Percentiles rank a stretch among this genome's conserved stretches.
These are phyloP conservation scores for Rubus parviflorus DNA, from an alignment of 306 rosid genomes.

Conservation along the genomic window DNA sequence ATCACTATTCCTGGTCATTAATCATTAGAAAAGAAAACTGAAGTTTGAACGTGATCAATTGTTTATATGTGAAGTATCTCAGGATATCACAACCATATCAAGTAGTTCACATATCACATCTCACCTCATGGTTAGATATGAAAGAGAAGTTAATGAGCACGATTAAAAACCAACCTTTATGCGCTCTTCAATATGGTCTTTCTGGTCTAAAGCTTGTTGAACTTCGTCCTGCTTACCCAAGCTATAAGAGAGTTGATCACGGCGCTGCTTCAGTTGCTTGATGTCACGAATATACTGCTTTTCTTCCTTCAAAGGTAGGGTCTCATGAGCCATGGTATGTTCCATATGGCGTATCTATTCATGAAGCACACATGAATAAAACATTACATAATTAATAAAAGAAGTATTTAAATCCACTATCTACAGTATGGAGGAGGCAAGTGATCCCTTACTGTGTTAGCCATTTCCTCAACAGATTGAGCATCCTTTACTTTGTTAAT, in stretches of 20 bases:
- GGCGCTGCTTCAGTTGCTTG: constrained; percentile 68
- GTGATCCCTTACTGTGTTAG: constrained; percentile 50
- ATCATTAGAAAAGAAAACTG: neutral
- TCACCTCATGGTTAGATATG: neutral
- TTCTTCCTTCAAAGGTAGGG: constrained; percentile 76
- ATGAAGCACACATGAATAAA: constrained; percentile 24
- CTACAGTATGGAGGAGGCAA: neutral
- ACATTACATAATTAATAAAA: constrained; percentile 15
- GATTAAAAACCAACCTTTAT: constrained; percentile 43
- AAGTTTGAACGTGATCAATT: neutral
- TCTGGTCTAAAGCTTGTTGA: constrained; percentile 53
- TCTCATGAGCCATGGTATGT: constrained; percentile 74
- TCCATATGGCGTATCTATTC: constrained; percentile 71
- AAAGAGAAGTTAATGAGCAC: constrained; percentile 9
- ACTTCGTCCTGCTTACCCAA: constrained; percentile 61
- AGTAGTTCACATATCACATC: neutral
- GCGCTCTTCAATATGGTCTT: constrained; percentile 60
- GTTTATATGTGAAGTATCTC: neutral
- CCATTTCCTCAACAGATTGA: constrained; percentile 66
- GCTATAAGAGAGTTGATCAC: constrained; percentile 58
- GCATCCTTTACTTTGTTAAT: constrained; percentile 65
- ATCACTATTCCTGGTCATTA: neutral
- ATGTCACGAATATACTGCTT: constrained; percentile 74
- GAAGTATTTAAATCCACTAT: constrained; percentile 12
- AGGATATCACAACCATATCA: neutral